Evolutionary conservation across 2,329 filamentous ascomycete genomes (phyloP).

Genomic region (Apiospora pterosperma): DNA sequence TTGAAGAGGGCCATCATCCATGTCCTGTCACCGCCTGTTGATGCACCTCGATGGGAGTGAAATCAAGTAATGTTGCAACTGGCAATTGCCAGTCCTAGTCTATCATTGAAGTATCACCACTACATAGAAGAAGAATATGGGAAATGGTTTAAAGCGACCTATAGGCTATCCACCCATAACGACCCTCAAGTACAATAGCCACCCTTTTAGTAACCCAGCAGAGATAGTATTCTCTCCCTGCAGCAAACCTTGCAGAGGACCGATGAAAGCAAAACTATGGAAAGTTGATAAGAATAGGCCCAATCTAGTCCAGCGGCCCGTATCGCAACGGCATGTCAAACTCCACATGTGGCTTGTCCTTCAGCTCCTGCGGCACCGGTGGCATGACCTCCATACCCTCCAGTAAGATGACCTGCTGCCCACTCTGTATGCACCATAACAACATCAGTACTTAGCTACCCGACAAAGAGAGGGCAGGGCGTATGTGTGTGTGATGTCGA

Average conservation of each 20-base stretch:
- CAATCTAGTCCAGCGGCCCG: slow-evolving; percentile 12
- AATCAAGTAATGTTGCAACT: too few species aligned
- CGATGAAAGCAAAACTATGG: too few species aligned
- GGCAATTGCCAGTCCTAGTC: too few species aligned
- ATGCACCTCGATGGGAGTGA: background rate
- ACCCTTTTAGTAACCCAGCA: too few species aligned
- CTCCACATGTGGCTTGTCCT: slow-evolving; percentile 13
- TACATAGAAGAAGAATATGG: too few species aligned
- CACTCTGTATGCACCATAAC: slow-evolving; percentile 8
- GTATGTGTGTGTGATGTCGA: background rate
- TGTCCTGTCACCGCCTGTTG: background rate
- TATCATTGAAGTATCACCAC: too few species aligned
- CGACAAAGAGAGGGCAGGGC: background rate
- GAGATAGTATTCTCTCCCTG: too few species aligned
- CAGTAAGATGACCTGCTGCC: slow-evolving; percentile 14
- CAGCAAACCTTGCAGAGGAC: too few species aligned
- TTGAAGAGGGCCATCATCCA: background rate
- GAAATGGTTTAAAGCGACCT: too few species aligned
- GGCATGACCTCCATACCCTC: slow-evolving; percentile 14
- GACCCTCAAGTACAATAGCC: too few species aligned
- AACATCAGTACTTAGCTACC: background rate
- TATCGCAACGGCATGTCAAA: slow-evolving; percentile 12
- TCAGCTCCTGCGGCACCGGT: slow-evolving; percentile 12
- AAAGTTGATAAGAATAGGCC: too few species aligned
- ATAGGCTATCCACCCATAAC: too few species aligned